These are phyloP conservation scores for Paraphoma chrysanthemicola DNA, from an alignment of 2,329 filamentous ascomycete species.

Conservation along the genomic window DNA sequence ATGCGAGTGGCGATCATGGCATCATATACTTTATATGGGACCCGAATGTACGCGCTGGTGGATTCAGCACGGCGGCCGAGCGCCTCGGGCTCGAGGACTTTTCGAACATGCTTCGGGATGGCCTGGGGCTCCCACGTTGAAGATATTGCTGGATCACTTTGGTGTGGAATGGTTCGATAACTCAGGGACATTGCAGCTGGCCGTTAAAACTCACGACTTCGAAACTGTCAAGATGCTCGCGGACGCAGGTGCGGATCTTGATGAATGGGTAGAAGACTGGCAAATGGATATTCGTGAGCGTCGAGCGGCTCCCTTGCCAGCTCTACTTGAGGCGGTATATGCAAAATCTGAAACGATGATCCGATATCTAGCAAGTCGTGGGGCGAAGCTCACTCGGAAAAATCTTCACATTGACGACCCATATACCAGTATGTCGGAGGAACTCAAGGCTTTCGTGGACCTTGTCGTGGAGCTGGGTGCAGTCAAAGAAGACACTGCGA, in stretches of 20 bases:
- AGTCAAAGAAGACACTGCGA: slow-evolving; percentile 3
- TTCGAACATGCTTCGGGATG: slow-evolving; percentile 1
- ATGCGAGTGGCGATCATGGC: slow-evolving; percentile 3
- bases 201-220: slow-evolving; percentile 8
- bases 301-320: slow-evolving; percentile 9
- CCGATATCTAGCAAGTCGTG: slow-evolving; percentile 9
- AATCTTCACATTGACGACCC: slow-evolving; percentile 3
- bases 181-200: slow-evolving; percentile 8
- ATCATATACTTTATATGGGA: slow-evolving; percentile 10
- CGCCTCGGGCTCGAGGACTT: slow-evolving; percentile 3
- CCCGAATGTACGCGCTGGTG: slow-evolving; percentile 10
- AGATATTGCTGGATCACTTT: slow-evolving; percentile 5
- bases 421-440: slow-evolving; percentile 1
- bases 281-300: slow-evolving; percentile 6
- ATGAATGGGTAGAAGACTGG: slow-evolving; percentile 6
- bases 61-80: slow-evolving; percentile 8
- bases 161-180: slow-evolving; percentile 10
- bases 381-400: slow-evolving; percentile 5
- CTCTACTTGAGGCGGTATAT: slow-evolving; percentile 7
- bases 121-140: slow-evolving; percentile 2
- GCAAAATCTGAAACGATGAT: slow-evolving; percentile 15
- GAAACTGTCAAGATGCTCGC: slow-evolving; percentile 11
- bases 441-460: slow-evolving; percentile 1
- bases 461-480: slow-evolving; percentile 7
- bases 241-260: slow-evolving; percentile 9